Conservation (phyloP, 192 early-diverging fungal genomes). For the Rhizophagus clarus region DNA sequence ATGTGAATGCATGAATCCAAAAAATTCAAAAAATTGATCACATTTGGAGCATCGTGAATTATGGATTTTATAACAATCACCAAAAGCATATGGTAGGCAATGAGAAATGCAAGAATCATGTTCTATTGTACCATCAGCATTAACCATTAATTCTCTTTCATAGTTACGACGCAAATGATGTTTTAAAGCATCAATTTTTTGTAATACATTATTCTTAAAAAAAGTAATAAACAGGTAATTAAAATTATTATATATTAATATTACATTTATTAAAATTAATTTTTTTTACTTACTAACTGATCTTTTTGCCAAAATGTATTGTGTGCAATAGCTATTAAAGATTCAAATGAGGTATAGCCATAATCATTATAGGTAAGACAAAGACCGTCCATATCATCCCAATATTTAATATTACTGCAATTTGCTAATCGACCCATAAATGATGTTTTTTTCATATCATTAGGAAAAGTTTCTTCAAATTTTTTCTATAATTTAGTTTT, state of each 20-base stretch:
- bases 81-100: neutral
- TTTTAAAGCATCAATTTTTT: too few relatives aligned
- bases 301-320: neutral
- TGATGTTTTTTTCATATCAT: neutral
- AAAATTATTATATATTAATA: too few relatives aligned
- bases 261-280: too few relatives aligned
- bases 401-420: neutral
- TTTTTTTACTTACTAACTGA: neutral
- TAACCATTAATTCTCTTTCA: neutral
- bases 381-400: neutral
- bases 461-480: neutral
- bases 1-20: neutral
- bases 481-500: neutral
- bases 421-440: too few relatives aligned
- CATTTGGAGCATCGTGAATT: neutral
- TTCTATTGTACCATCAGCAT: neutral
- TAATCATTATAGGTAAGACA: slow-evolving; percentile 6
- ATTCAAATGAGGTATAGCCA: neutral
- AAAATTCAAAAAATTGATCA: neutral
- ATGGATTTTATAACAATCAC: neutral
- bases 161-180: neutral
- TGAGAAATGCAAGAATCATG: neutral
- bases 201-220: neutral
- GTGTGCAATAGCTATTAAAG: neutral
- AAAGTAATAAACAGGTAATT: neutral